Evolutionary conservation across 139 green algal genomes (phyloP).

Genomic region (Picochlorum sp.): DNA sequence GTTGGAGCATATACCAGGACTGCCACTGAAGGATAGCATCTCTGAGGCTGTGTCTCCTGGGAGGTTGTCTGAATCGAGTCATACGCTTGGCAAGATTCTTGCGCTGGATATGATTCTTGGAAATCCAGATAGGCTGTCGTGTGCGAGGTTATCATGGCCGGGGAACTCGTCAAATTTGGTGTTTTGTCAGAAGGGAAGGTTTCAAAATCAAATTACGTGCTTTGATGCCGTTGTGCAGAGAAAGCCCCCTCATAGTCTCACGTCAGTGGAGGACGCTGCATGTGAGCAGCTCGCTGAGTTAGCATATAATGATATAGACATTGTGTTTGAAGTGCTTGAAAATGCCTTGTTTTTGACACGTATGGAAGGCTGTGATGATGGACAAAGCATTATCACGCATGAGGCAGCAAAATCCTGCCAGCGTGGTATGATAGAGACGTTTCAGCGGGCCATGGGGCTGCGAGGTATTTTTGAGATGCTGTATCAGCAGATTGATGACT

Average conservation of each 20-base stretch:
- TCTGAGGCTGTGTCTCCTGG: slow-evolving; percentile 28
- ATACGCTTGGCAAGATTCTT: slow-evolving; percentile 58
- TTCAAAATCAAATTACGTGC: slow-evolving; percentile 42
- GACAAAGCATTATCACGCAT: slow-evolving; percentile 7
- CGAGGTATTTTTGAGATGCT: slow-evolving; percentile 78
- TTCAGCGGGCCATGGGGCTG: slow-evolving; percentile 26
- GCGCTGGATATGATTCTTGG: slow-evolving; percentile 70
- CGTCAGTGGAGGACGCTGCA: slow-evolving; percentile 41
- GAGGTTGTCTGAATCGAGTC: slow-evolving; percentile 18
- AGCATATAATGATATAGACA: slow-evolving; percentile 37
- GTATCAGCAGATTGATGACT: slow-evolving; percentile 45
- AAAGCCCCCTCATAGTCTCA: slow-evolving; percentile 47
- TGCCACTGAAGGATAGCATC: slow-evolving; percentile 28
- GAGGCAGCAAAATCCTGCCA: slow-evolving; percentile 42
- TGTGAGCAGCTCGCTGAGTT: slow-evolving; percentile 66
- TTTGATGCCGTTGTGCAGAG: slow-evolving; percentile 75
- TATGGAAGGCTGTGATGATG: slow-evolving; percentile 5
- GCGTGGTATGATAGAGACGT: slow-evolving; percentile 40
- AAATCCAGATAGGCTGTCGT: slow-evolving; percentile 73
- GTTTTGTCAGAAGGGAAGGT: slow-evolving; percentile 7
- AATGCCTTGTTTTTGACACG: slow-evolving; percentile 30
- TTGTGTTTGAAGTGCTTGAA: slow-evolving; percentile 26
- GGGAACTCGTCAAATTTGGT: slow-evolving; percentile 60
- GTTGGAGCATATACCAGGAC: slow-evolving; percentile 57
- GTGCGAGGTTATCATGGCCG: slow-evolving; percentile 57